Evolutionary conservation across 768 basidiomycete genomes (phyloP), one percentile per base, ranked within the genome.

Genomic region (Mycena latifolia): DNA sequence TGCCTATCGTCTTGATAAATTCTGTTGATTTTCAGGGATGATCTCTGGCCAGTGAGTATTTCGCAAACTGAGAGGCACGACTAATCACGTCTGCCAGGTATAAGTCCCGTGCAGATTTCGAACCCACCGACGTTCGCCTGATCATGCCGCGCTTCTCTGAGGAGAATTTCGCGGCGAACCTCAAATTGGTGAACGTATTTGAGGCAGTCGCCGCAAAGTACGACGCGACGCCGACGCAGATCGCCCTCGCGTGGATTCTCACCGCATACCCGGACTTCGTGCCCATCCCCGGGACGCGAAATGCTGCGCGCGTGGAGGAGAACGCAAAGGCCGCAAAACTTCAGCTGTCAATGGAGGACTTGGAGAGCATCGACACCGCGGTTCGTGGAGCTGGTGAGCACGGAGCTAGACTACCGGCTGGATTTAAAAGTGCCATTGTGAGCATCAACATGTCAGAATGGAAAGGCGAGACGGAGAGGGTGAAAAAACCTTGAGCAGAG

Each of bases 141-240:
- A 27, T 43, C 41, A 56, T 56, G 55, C 55, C 55, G 2, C 55
- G 55, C n/a, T n/a, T 56, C 17, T 56, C 55, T 27, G 55, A 29
- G 25, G 55, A 45, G 28, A 56, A 56, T 25, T 45, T 56, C 29
- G 3, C 39, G 1, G 27, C 25, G n/a, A 56, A 56, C 43, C 15
- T 56, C 28, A 56, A 43, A 20, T 20, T 56, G 29, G 27, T 56
- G 2, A 1, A 18, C 28, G 55, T 4, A 7, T 56, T 45, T 11
- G 41, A 29, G 29, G 55, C 25, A 8, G 29, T 46, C 5, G 55
- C 55, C 6, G 12, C 25, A 5, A 56, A 56, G 27, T 46, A 56
- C 55, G 24, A 46, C 11, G 55, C 43, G 22, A 56, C 55, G 1
- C 12, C 55, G 18, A 25, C 41, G 9, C 55, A 56, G 55, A 22